Evolutionary conservation across 345 rosid species (phyloP), one percentile per base, ranked within the genome.

Genomic region (Salix koriyanagi): DNA sequence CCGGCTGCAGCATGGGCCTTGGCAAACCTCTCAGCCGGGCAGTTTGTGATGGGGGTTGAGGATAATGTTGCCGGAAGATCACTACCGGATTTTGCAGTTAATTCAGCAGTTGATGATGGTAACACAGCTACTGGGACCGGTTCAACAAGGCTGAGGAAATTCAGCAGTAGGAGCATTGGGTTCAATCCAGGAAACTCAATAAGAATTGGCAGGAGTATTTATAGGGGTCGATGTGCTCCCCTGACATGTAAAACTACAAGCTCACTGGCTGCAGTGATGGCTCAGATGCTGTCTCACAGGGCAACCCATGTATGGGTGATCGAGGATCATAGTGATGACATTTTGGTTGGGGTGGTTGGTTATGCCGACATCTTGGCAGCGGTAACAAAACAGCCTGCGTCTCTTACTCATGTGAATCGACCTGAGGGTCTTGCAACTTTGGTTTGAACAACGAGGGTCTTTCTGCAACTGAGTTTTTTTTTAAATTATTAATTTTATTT

Each of bases 231-330:
- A 84, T 93, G 94, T 65, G 90, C 97, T 6, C 99, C 99, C 5
- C 80, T 96, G 79, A 96, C 97, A n/a, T 96, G 99, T 73, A 92
- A 88, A 82, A 84, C 80, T 42, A 87, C 91, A 1, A 93, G 97
- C 79, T 92, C 98, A 1, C 80, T 96, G 71, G 99, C 99, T 2
- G 98, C 98, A 1, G 97, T 96, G 4, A 96, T 96, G 99, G 97
- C 99, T 71, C 99, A 96, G 77, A 96, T 96, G 99, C 88, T 93
- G 16, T 93, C 98, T 75, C 98, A 96, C 75, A 81, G 98, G 74
- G 97, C 94, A 41, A 91, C 98, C 52, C 97, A 93, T 73, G 95
- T 96, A 41, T 96, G 99, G 99, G 99, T 93, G 71, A 96, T 92
- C 0, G 92, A 93, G 75, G 89, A 88, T 14, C 97, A 91, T 10